A percentile compares a stretch with the other conserved stretches of the same genome.
phyloP scores from a whole-genome alignment of 305 asterid genomes.

The Striga hermonthica region DNA sequence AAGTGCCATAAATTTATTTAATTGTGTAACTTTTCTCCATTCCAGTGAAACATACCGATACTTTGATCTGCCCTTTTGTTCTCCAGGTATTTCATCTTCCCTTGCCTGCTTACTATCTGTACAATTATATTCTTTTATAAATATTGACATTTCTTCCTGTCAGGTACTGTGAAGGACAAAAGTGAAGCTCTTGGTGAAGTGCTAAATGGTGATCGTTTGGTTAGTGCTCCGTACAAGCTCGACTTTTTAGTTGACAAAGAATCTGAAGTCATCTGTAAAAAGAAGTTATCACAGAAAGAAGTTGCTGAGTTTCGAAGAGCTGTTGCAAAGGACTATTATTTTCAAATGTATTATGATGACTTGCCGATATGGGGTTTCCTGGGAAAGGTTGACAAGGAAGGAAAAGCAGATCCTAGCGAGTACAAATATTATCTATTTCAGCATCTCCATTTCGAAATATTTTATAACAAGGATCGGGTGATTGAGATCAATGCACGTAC shows the following conservation, averaged over 20 bases:
- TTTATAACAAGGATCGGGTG: slow-evolving; percentile 64
- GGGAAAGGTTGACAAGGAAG: slow-evolving; percentile 41
- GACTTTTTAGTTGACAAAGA: slow-evolving; percentile 66
- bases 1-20: too few species aligned
- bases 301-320: too few species aligned
- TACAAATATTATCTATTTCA: slow-evolving; percentile 67
- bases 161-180: slow-evolving; percentile 72
- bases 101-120: background rate
- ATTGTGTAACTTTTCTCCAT: slow-evolving; percentile 15
- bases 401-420: slow-evolving; percentile 67
- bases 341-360: too few species aligned
- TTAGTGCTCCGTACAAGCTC: slow-evolving; percentile 77
- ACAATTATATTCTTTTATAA: slow-evolving; percentile 5
- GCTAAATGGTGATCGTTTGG: slow-evolving; percentile 75
- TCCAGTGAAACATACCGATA: slow-evolving; percentile 72
- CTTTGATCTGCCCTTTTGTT: slow-evolving; percentile 83
- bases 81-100: slow-evolving; percentile 44
- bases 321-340: too few species aligned
- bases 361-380: too few species aligned
- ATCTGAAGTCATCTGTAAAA: slow-evolving; percentile 61
- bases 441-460: slow-evolving; percentile 74
- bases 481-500: slow-evolving; percentile 78
- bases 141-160: slow-evolving; percentile 11
- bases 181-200: slow-evolving; percentile 85
- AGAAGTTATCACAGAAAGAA: slow-evolving; percentile 42